phyloP scores from a whole-genome alignment of 1,284 basidiomycete species.

The Trichosporon inkin region DNA sequence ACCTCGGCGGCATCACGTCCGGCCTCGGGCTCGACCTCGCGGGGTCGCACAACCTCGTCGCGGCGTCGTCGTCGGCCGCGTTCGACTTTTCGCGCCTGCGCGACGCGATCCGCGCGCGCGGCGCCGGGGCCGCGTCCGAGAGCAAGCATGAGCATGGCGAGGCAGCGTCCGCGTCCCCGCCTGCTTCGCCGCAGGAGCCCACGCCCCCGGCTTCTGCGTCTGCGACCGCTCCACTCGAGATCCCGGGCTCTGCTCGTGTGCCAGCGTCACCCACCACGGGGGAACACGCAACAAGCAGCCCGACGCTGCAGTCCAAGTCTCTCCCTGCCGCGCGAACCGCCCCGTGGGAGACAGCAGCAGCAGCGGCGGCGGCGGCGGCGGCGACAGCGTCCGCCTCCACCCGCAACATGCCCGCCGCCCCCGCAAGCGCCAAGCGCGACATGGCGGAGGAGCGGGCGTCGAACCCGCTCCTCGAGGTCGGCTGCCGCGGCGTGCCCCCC shows the following conservation, averaged over 20 bases:
- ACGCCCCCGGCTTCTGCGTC: neutral
- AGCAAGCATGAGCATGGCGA: neutral
- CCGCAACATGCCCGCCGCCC: neutral
- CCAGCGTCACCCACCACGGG: neutral
- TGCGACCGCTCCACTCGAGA: neutral
- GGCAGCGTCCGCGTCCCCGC: slow-evolving; percentile 2
- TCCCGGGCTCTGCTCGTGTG: neutral
- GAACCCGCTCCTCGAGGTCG: slow-evolving; percentile 67
- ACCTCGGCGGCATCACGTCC: slow-evolving; percentile 7
- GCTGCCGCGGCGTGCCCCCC: slow-evolving; percentile 66
- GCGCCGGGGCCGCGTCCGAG: slow-evolving; percentile 1
- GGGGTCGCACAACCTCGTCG: neutral
- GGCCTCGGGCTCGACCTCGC: neutral
- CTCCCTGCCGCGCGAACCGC: slow-evolving; percentile 30
- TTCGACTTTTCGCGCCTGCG: slow-evolving; percentile 7
- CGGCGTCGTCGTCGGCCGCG: neutral
- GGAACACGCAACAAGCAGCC: neutral
- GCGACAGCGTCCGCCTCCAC: neutral
- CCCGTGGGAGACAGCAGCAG: slow-evolving; percentile 31
- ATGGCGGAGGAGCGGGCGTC: slow-evolving; percentile 33
- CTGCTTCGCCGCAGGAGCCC: slow-evolving; percentile 6
- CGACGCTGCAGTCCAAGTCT: slow-evolving; percentile 25
- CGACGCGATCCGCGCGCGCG: neutral
- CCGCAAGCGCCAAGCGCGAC: neutral
- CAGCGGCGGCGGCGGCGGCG: slow-evolving; percentile 12